These are phyloP conservation scores for Botrytis pseudocinerea DNA, from an alignment of 2,329 filamentous ascomycete genomes.

Conservation along the genomic window DNA sequence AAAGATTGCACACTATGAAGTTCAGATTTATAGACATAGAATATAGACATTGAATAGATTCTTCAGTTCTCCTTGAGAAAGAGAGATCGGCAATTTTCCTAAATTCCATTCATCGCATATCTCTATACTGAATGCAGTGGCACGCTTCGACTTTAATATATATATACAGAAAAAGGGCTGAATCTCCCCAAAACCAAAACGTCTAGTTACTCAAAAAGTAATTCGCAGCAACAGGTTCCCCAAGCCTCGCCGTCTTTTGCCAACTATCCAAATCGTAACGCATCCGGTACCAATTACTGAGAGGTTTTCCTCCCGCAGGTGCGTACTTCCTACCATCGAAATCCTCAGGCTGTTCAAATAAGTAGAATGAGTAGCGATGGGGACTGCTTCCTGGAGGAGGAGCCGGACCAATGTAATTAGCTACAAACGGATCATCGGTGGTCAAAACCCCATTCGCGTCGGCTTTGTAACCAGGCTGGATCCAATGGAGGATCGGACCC, in stretches of 20 bases:
- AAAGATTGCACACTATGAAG: too few species aligned
- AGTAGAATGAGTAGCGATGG: conserved; percentile 52
- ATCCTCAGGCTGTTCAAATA: conserved; percentile 49
- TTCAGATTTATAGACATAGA: background rate
- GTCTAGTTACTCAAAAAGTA: conserved; percentile 43
- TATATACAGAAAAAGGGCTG: too few species aligned
- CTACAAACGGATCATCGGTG: conserved; percentile 37
- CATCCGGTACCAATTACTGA: conserved; percentile 44
- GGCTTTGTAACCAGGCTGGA: conserved; percentile 44
- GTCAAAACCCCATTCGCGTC: background rate
- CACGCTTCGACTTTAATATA: too few species aligned
- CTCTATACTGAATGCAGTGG: background rate
- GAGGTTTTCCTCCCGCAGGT: conserved; percentile 42
- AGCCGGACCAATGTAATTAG: conserved; percentile 48
- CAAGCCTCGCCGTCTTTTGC: conserved; percentile 42
- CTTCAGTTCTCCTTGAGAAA: background rate
- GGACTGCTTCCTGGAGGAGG: conserved; percentile 49
- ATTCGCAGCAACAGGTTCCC: conserved; percentile 42
- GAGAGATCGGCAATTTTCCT: background rate
- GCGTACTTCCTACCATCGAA: conserved; percentile 43
- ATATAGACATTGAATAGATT: background rate
- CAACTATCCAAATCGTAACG: conserved; percentile 47
- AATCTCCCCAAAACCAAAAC: background rate
- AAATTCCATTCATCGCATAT: background rate
- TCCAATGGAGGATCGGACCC: conserved; percentile 51